Conservation (phyloP, 352 stramenopile species). For the Globisporangium paddicum region DNA sequence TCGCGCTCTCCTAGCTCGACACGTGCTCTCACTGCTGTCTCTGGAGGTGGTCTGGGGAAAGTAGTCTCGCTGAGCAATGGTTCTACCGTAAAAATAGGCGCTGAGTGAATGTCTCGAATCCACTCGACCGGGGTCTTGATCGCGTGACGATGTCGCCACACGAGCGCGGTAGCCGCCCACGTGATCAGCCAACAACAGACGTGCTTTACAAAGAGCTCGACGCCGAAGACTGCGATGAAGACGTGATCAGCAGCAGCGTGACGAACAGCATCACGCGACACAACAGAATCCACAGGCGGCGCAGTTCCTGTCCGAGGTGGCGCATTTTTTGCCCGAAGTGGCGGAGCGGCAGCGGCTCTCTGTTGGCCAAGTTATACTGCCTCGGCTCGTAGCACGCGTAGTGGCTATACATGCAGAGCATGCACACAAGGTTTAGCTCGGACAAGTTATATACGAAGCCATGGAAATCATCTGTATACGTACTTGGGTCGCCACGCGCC, state of each 20-base stretch:
- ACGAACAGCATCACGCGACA: conserved; percentile 10
- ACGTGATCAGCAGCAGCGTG: conserved; percentile 43
- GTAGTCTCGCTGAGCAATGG: too few relatives aligned
- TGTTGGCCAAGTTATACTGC: conserved; percentile 2
- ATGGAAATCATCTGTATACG: too few relatives aligned
- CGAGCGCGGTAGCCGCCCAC: background rate
- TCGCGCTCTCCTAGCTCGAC: too few relatives aligned
- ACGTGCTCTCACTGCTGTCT: too few relatives aligned
- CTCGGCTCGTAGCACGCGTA: conserved; percentile 64
- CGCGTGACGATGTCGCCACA: background rate
- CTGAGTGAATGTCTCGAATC: too few relatives aligned
- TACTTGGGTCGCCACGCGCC: conserved; percentile 37
- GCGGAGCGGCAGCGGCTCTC: conserved; percentile 20
- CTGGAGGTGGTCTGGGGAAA: too few relatives aligned
- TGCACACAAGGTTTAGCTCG: background rate
- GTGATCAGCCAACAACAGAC: conserved; percentile 30
- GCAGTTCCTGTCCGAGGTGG: background rate
- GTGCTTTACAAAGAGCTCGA: conserved; percentile 24
- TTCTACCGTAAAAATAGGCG: too few relatives aligned
- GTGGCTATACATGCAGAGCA: conserved; percentile 25
- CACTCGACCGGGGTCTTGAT: background rate
- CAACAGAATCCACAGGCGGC: conserved; percentile 15
- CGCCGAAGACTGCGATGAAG: conserved; percentile 48
- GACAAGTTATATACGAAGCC: too few relatives aligned
- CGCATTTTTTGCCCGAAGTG: background rate